A percentile compares a stretch with the other conserved stretches of the same genome.
Evolutionary conservation across 2,329 filamentous ascomycete species (phyloP).

Genomic region (Coniochaeta sp.): DNA sequence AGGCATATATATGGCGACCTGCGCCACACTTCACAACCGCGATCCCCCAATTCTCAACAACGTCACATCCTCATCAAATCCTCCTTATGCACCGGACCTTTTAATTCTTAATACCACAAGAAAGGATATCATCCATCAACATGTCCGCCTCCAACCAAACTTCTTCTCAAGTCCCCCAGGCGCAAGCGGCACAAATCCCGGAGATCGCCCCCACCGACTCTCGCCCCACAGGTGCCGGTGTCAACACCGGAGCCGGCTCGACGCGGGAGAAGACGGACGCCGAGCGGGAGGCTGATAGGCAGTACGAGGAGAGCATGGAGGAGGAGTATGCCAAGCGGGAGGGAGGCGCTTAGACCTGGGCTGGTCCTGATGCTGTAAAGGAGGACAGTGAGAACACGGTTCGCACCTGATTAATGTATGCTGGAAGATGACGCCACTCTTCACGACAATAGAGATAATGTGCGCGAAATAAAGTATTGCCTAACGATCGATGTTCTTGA

Average conservation of each 20-base stretch:
- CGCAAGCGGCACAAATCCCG: background rate
- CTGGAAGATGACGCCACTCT: no score
- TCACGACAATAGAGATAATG: no score
- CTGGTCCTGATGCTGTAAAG: background rate
- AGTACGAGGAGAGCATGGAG: conserved; percentile 47
- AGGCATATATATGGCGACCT: no score
- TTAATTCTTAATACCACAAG: background rate
- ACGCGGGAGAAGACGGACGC: conserved; percentile 40
- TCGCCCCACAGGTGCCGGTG: conserved; percentile 32
- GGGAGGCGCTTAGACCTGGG: conserved; percentile 33
- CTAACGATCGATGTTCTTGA: no score
- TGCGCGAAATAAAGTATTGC: no score
- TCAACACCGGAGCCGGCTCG: conserved; percentile 40
- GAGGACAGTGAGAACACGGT: no score
- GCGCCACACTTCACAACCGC: no score
- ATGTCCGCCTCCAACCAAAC: background rate
- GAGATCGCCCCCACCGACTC: background rate
- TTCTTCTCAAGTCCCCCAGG: background rate
- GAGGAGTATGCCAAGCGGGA: conserved; percentile 50
- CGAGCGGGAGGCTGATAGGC: conserved; percentile 40
- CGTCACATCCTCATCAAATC: no score
- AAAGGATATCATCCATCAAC: no score
- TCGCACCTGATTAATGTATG: no score
- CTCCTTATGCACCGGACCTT: no score
- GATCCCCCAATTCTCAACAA: no score